phyloP scores from a whole-genome alignment of 1,284 basidiomycete species.

The Vanrija sp. region DNA sequence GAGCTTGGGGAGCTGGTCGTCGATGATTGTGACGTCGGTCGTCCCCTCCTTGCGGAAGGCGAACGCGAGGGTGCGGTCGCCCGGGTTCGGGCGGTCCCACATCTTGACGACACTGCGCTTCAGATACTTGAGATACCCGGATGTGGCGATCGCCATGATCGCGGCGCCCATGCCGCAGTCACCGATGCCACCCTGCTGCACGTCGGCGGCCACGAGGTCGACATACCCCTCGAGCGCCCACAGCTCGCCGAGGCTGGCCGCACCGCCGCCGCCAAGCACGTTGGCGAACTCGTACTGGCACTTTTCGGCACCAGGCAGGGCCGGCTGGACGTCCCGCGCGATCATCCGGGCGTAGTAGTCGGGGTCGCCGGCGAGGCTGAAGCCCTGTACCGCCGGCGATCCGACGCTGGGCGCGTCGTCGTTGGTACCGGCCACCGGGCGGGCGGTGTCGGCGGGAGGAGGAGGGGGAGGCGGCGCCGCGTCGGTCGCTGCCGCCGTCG shows the following conservation, averaged over 20 bases:
- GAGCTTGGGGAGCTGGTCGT: conserved; percentile 9
- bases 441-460: too few relatives aligned
- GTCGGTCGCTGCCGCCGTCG: too few relatives aligned
- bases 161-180: conserved; percentile 13
- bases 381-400: too few relatives aligned
- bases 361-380: too few relatives aligned
- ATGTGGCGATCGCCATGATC: conserved; percentile 1
- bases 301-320: too few relatives aligned
- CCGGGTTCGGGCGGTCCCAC: background rate
- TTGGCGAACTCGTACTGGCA: too few relatives aligned
- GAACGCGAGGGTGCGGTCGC: background rate
- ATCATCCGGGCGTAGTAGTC: too few relatives aligned
- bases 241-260: background rate
- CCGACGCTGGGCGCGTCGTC: too few relatives aligned
- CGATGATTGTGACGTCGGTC: conserved; percentile 3
- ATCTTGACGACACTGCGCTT: background rate
- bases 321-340: too few relatives aligned
- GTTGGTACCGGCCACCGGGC: too few relatives aligned
- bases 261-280: too few relatives aligned
- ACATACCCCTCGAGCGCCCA: conserved; percentile 10
- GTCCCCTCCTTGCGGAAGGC: background rate
- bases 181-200: conserved; percentile 11
- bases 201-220: conserved; percentile 5
- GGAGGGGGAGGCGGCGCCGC: too few relatives aligned
- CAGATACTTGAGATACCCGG: conserved; percentile 2